Base-by-base conservation (phyloP, 192 early-diverging fungal species). In the Backusella australiensis region DNA sequence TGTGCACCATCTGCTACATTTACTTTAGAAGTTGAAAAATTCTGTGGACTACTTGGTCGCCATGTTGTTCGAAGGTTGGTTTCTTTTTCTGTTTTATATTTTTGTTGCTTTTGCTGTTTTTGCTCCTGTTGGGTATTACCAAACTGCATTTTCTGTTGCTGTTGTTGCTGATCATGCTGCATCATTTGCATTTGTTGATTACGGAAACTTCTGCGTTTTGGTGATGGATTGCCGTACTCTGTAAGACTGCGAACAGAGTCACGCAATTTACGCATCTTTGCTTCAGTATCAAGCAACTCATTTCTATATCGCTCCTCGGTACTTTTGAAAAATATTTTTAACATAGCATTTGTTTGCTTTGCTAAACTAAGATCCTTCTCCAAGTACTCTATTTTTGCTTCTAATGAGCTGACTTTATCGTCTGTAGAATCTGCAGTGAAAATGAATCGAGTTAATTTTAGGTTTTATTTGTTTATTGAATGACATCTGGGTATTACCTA, bases 221-320 rank as follows among this genome's bases (percentile, higher is more conserved):
- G 44, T n/a, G 78, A 70, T 3, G 78, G 78, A 34, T 73, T 74
- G 7, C 78, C 78, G 9, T 79, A 79, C 46, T 79, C 78, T 14
- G 72, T 79, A 23, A 74, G 52, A 11, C 74, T 66, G 17, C 78
- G 63, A 19, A 79, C 72, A 6, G 78, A 66, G 34, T 78, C 76
- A 67, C 77, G 77, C n/a, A 81, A 46, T 4, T 73, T 73, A 14
- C 66, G 32, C 38, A 77, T 75, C 34, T 81, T 77, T 23, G 68
- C 46, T 71, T 81, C 76, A 34, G 72, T 78, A 38, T 77, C 80
- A 72, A 73, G 49, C 71, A 81, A 65, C 75, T 77, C 21, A 52
- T 12, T 56, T 81, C 72, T 11, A 72, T 46, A 44, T 78, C 80
- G 59, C 44, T 81, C 73, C 21, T 71, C 70, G 11, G 70, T 71